Base-by-base conservation (phyloP, 2,329 filamentous ascomycete species). In the Colletotrichum eleusines region DNA sequence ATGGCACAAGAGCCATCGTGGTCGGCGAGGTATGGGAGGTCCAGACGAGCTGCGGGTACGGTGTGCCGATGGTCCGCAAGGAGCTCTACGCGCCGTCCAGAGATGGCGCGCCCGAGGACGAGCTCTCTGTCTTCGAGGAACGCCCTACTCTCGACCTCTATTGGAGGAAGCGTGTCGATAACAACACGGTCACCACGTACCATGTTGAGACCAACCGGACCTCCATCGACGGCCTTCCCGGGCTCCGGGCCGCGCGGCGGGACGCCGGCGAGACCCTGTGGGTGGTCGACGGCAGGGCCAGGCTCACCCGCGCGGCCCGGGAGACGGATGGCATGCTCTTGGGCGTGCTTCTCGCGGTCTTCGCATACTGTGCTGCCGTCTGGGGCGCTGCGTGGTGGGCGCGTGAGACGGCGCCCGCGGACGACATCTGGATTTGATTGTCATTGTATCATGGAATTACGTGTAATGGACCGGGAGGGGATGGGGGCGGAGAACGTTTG, bases 31-130 rank as follows among this genome's bases (percentile, higher is more conserved):
- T 93, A 23, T 90, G 87, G 77, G 87, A 91, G 80, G 87, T 89
- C 4, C 89, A 92, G 83, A 91, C 89, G 12, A 88, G 86, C 61
- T 93, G 90, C 76, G 90, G 91, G 8, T 92, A 85, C 74, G 89
- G 87, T 31, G 89, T 92, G 9, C 90, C 90, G 1, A 80, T 84
- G 38, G 78, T 90, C 46, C 81, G 74, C 75, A 83, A 76, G 76
- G 80, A 74, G 35, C 73, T 83, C 9, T 83, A 85, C 68, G 76
- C 75, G 9, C 73, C 76, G 33, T 11, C 60, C 2, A 35, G 33
- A 35, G 64, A 73, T 33, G 60, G 69, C 8, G 65, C 58, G 50
- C 76, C 76, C 38, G 57, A 75, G 77, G 76, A 79, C 42, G 82
- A 84, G 72, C 75, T 81, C 42, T 75, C 77, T 61, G 82, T 84